Percentiles rank a stretch among this genome's conserved stretches.
phyloP scores from a whole-genome alignment of 2,329 filamentous ascomycete genomes.

The Nemania sp. region DNA sequence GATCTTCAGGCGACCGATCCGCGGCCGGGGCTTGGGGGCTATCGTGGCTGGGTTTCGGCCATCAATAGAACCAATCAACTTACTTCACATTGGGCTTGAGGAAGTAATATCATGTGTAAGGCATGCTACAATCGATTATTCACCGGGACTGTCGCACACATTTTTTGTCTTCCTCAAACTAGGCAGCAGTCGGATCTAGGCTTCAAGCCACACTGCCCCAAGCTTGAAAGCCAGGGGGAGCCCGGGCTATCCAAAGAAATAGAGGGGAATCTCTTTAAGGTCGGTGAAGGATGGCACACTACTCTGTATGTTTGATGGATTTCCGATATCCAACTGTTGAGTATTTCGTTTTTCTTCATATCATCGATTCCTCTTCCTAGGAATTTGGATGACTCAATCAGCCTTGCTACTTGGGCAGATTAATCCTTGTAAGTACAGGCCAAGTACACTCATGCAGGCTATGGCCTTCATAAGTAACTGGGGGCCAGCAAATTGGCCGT shows the following conservation, averaged over 20 bases:
- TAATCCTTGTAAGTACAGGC: constrained; percentile 6
- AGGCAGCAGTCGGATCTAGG: constrained; percentile 17
- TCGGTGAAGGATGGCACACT: not conserved
- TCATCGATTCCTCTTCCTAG: not conserved
- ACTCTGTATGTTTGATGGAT: not conserved
- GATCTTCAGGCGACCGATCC: not conserved
- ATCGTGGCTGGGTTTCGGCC: constrained; percentile 12
- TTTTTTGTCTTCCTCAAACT: constrained; percentile 1
- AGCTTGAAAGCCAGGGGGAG: no score
- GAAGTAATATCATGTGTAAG: constrained; percentile 9
- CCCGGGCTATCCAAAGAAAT: no score
- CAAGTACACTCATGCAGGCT: constrained; percentile 4
- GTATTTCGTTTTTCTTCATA: not conserved
- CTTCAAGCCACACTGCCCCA: constrained; percentile 10
- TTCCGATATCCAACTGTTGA: not conserved
- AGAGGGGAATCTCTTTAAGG: not conserved
- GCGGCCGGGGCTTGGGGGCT: no score
- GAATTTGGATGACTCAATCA: constrained; percentile 7
- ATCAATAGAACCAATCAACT: constrained; percentile 8
- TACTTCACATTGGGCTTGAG: constrained; percentile 9
- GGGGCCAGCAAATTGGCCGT: no score
- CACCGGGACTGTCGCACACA: constrained; percentile 5
- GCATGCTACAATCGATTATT: constrained; percentile 1
- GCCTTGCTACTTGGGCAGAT: constrained; percentile 10
- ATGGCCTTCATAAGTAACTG: no score